These are phyloP conservation scores for Arthrobotrys sinensis DNA, from an alignment of 2,329 filamentous ascomycete species.

Conservation along the genomic window DNA sequence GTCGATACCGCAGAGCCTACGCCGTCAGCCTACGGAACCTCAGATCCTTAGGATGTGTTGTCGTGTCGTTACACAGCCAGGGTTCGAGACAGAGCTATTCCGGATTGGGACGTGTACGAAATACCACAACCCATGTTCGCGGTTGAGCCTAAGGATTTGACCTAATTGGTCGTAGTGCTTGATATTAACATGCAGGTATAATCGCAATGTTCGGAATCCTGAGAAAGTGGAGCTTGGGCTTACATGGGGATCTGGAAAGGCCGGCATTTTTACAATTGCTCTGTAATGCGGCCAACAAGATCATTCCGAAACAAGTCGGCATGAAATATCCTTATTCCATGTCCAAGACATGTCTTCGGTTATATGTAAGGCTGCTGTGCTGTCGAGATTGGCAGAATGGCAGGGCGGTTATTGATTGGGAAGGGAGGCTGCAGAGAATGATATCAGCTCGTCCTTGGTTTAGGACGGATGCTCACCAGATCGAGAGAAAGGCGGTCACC, in stretches of 20 bases:
- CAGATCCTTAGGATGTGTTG: slow-evolving; percentile 15
- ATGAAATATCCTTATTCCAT: neutral
- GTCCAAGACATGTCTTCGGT: slow-evolving; percentile 10
- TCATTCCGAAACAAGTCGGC: neutral
- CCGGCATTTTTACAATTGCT: neutral
- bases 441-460: slow-evolving; percentile 2
- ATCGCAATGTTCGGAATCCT: slow-evolving; percentile 9
- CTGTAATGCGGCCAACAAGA: neutral
- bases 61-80: slow-evolving; percentile 21
- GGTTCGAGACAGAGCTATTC: neutral
- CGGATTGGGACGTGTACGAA: slow-evolving; percentile 8
- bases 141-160: neutral
- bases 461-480: neutral
- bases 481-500: no score
- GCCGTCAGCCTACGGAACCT: neutral
- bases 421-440: slow-evolving; percentile 1
- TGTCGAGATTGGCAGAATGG: slow-evolving; percentile 5
- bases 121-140: slow-evolving; percentile 16
- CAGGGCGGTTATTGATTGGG: slow-evolving; percentile 4
- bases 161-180: slow-evolving; percentile 17
- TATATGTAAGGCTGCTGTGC: slow-evolving; percentile 18
- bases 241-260: neutral
- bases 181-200: neutral
- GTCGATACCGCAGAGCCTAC: neutral
- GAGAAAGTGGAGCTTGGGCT: slow-evolving; percentile 25